Conservation (phyloP, 2,329 filamentous ascomycete species). For the Pseudophaeomoniella oleicola region DNA sequence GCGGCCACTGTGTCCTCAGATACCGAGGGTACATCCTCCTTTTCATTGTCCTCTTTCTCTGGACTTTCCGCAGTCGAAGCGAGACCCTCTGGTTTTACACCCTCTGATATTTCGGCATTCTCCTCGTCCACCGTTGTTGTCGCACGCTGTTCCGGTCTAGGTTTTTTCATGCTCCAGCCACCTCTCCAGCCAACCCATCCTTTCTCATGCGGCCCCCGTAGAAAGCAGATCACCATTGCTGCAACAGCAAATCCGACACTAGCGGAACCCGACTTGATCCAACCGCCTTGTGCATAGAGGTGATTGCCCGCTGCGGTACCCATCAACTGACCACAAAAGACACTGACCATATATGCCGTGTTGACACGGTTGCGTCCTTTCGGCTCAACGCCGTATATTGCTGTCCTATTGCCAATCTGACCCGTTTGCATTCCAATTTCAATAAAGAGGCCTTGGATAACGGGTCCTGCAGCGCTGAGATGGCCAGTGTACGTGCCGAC, state of each 20-base stretch:
- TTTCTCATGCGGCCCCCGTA: constrained; percentile 40
- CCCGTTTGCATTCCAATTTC: constrained; percentile 61
- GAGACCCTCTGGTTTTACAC: not conserved
- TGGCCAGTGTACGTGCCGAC: constrained; percentile 56
- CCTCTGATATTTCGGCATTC: not conserved
- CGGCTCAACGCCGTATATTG: constrained; percentile 58
- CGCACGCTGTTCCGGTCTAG: not conserved
- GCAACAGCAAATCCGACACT: constrained; percentile 39
- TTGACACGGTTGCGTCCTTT: constrained; percentile 62
- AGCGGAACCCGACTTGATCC: constrained; percentile 41
- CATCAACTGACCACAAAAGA: constrained; percentile 61
- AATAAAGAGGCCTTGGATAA: constrained; percentile 55
- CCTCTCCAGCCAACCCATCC: constrained; percentile 48
- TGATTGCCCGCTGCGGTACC: constrained; percentile 48
- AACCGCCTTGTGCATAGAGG: constrained; percentile 41
- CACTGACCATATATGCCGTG: constrained; percentile 66
- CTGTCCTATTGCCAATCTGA: constrained; percentile 57
- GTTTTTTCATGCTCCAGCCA: constrained; percentile 33
- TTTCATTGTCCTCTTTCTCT: not conserved
- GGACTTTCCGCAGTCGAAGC: not conserved
- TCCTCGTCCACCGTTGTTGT: not conserved
- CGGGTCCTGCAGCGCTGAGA: constrained; percentile 53
- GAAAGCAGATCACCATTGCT: constrained; percentile 31
- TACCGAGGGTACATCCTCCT: not conserved
- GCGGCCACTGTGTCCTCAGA: not conserved